Evolutionary conservation across 148 eudicot genomes (phyloP), one percentile per base, ranked within the genome.

Genomic region (Bassia scoparia): DNA sequence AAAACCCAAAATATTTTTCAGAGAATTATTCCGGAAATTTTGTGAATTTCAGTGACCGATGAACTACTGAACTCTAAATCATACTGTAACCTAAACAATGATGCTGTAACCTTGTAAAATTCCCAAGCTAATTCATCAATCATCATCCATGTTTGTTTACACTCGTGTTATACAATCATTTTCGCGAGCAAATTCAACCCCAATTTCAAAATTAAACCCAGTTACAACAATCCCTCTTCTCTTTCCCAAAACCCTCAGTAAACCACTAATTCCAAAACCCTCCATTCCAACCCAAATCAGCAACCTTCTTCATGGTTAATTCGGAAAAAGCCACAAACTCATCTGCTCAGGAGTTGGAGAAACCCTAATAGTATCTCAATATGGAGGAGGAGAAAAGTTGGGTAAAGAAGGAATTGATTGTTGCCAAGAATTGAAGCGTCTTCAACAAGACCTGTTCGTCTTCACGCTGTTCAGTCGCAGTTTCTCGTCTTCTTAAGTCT

Each of bases 301-400:
- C 10, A 24, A n/a, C 52, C 17, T 18, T 37, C 23, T n/a, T n/a
- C 46, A 63, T n/a, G 21, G 67, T 17, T 63, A 15, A 63, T 37
- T 63, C 48, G 46, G 7, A 35, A 63, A 21, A 0, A 66, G 53
- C 69, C 43, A n/a, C 69, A 24, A 26, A 7, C 12, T 12, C 59
- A 56, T 26, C 73, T 4, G 43, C 71, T 27, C 31, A 43, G 53
- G 69, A 33, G 44, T 38, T 61, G 69, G 61, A 26, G 61, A 26
- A 87, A 83, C 64, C 88, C 93, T 10, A 66, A 66, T 66, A 88
- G 91, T 60, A 62, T 94, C 77, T 94, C 98, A 9, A 95, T 95
- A 83, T 95, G 98, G 98, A 87, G 98, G 73, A 78, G 97, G 61
- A 95, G 88, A 88, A 95, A 91, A 70, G 97, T 83, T 95, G 56